These are phyloP conservation scores for Guadua angustifolia DNA, from an alignment of 176 grass and related monocot species.

Conservation along the genomic window DNA sequence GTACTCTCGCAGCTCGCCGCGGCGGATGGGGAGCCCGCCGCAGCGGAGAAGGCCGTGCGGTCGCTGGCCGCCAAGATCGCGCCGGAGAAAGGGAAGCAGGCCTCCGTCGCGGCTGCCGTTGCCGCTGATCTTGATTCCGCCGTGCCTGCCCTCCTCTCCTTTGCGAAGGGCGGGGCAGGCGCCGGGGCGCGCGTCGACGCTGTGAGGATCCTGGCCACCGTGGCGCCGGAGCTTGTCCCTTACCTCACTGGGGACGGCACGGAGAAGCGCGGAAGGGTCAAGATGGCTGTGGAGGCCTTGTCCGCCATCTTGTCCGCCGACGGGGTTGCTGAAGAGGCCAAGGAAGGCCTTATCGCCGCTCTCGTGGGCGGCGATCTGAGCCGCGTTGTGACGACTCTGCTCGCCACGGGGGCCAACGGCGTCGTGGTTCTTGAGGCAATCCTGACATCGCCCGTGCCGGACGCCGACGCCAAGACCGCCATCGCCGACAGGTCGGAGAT, in stretches of 20 bases:
- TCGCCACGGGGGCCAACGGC: slow-evolving; percentile 41
- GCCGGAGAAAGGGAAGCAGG: slow-evolving; percentile 58
- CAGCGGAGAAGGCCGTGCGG: slow-evolving; percentile 60
- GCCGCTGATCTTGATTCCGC: slow-evolving; percentile 51
- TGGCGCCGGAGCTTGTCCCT: slow-evolving; percentile 48
- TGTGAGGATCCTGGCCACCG: slow-evolving; percentile 54
- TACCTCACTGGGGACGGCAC: slow-evolving; percentile 40
- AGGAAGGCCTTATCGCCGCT: slow-evolving; percentile 40
- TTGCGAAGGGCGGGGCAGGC: slow-evolving; percentile 50
- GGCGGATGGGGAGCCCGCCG: slow-evolving; percentile 52
- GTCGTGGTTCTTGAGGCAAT: slow-evolving; percentile 62
- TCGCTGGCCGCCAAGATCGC: slow-evolving; percentile 53
- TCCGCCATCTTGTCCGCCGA: slow-evolving; percentile 48
- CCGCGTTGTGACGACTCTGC: slow-evolving; percentile 47
- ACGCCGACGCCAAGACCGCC: slow-evolving; percentile 50
- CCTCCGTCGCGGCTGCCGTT: slow-evolving; percentile 43
- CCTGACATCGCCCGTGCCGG: slow-evolving; percentile 59
- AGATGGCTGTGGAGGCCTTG: slow-evolving; percentile 56
- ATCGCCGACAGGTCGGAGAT: slow-evolving; percentile 65
- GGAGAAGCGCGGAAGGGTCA: slow-evolving; percentile 42
- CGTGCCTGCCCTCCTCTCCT: slow-evolving; percentile 49
- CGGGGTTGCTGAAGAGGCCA: slow-evolving; percentile 45
- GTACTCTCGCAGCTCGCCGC: slow-evolving; percentile 56
- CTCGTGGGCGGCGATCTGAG: slow-evolving; percentile 57
- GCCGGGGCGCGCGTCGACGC: slow-evolving; percentile 59